Base-by-base conservation (phyloP, 2,329 filamentous ascomycete species). In the Parastagonospora avenae region DNA sequence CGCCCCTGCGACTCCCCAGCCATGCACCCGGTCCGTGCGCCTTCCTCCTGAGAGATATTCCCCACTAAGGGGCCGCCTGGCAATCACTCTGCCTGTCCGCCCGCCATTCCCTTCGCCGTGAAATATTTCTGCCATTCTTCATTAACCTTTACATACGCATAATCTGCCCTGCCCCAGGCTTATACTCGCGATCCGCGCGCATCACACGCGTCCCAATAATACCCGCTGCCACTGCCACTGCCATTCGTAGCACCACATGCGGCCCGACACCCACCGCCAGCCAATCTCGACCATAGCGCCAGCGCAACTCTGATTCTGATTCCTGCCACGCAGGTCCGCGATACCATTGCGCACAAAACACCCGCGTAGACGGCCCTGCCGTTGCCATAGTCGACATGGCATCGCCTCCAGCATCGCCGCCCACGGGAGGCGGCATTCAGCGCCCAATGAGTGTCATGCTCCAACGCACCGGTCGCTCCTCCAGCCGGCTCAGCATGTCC, bases 401-500 rank as follows among this genome's bases (percentile, higher is more conserved):
- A 36, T 72, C 72, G 47, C 73, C 73, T 44, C 73, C 73, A 30
- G 68, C 60, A 41, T 75, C 73, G 52, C 73, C 73, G 46, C 64
- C 70, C 36, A 64, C 63, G 54, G 64, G 64, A 30, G 57, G 70
- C 83, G 85, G 74, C 85, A 91, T 61, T 2, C 42, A 56, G 40
- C 49, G 58, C 74, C 91, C 92, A 46, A 80, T 91, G 81, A 95
- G 90, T 79, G 87, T 85, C 71, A 87, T 95, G 80, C 85, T 92
- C 67, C 86, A 88, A 66, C 83, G 90, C 39, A 82, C 88, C 37
- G 16, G 16, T 12, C 82, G 91, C 72, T 94, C 90, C 72, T 90
- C 82, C 63, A 96, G 91, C 77, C 89, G 92, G 63, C 80, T 96
- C 82, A 96, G 91, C 78, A 88, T 89, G 79, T 87, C 82, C 66